Evolutionary conservation across 306 rosid genomes (phyloP).

Genomic region (Sindora glabra): DNA sequence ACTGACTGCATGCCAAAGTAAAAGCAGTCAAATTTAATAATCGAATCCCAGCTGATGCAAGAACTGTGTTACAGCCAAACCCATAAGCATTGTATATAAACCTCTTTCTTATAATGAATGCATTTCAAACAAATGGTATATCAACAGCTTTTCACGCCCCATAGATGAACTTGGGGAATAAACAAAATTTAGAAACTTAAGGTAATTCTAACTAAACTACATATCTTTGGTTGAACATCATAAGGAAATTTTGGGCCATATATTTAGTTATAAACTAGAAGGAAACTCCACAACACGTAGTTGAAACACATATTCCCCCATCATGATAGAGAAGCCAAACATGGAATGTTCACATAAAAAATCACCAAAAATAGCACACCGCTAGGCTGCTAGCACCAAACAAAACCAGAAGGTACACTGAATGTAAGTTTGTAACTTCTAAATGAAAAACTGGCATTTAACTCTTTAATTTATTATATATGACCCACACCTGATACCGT

Average conservation of each 20-base stretch:
- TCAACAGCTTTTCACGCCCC: background rate
- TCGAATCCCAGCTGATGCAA: background rate
- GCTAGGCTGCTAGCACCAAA: background rate
- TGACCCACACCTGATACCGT: constrained; percentile 57
- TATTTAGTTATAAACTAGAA: too few species aligned
- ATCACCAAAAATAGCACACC: background rate
- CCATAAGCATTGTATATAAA: background rate
- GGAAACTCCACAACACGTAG: too few species aligned
- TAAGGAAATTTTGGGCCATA: too few species aligned
- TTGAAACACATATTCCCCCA: background rate
- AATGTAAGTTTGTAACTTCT: constrained; percentile 7
- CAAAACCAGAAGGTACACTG: background rate
- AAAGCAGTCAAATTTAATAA: background rate
- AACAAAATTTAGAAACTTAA: background rate
- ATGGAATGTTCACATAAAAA: background rate
- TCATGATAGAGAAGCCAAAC: background rate
- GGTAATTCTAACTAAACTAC: background rate
- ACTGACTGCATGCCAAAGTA: background rate
- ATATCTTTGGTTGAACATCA: background rate
- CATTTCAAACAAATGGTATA: background rate
- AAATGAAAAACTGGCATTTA: background rate
- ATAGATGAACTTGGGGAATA: background rate
- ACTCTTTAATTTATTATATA: background rate
- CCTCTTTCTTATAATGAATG: background rate
- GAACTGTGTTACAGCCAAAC: background rate